Base-by-base conservation (phyloP, 257 asterid genomes). In the Nyctanthes arbortristis region DNA sequence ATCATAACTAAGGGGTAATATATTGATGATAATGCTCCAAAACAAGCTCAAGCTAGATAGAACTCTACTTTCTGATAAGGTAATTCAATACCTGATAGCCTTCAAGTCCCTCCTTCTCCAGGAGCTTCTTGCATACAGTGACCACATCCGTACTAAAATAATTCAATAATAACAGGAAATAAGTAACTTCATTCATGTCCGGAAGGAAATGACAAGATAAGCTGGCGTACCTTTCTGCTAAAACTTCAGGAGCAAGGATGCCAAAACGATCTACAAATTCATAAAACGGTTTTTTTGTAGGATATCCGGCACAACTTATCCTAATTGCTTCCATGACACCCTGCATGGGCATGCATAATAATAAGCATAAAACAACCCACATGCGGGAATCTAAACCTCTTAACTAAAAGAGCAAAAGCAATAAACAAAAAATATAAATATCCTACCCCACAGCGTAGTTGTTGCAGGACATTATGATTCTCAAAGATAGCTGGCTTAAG, bases 291-390 rank as follows among this genome's bases (percentile, higher is more conserved):
- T 82, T 90, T 79, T 93, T 89, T 22, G 99, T 94, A 43, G 98
- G 99, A 84, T 91, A 94, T 49, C 99, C 99, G 54, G 99, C 99
- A 79, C 93, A 86, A 78, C 99, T 94, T 47, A 94, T 94, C 87
- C 99, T 88, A 75, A 94, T 94, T 56, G 99, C 99, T 79, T 94
- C 99, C 97, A 94, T 85, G 75, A 94, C 99, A 75, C 99, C 99
- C 99, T 94, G 85, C 58, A 76, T 66, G 52, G 20, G 24, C 28
- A 62, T 33, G 34, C 37, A 54, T 52, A 52, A 54, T 52, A 52
- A 74, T 65, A 40, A 68, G 64, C 8, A 72, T 25, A 57, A n/a
- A 54, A 67, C 67, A 32, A 28, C 22, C 52, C 75, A 67, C 16
- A 61, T 63, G 63, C 63, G 67, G 47, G 34, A 28, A 31, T 49